These are phyloP conservation scores for Artemisia annua DNA, from an alignment of 129 eudicot species.

Conservation along the genomic window DNA sequence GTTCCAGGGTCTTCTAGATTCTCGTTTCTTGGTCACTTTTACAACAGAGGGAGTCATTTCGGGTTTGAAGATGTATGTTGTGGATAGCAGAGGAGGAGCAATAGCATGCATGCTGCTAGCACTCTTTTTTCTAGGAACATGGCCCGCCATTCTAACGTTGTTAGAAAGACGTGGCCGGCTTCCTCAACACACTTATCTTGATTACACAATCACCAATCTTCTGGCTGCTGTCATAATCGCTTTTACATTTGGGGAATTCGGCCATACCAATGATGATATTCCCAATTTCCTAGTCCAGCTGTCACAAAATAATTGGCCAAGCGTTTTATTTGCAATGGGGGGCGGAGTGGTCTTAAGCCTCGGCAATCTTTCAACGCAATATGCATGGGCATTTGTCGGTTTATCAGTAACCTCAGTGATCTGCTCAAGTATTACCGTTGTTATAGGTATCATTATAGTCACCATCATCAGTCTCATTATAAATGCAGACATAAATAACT, in stretches of 20 bases:
- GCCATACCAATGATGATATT: constrained; percentile 42
- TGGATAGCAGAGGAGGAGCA: constrained; percentile 89
- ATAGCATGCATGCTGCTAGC: constrained; percentile 83
- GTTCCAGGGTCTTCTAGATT: constrained; percentile 23
- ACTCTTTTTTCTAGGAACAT: constrained; percentile 72
- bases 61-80: constrained; percentile 62
- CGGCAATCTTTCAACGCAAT: constrained; percentile 72
- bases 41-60: constrained; percentile 21
- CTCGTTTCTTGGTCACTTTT: constrained; percentile 25
- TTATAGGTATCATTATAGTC: constrained; percentile 49
- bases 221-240: constrained; percentile 84
- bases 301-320: constrained; percentile 83
- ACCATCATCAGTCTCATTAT: not conserved
- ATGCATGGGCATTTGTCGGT: constrained; percentile 86
- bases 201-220: constrained; percentile 76
- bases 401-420: constrained; percentile 70
- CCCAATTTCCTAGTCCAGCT: constrained; percentile 77
- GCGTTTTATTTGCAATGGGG: constrained; percentile 73
- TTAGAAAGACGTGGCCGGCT: constrained; percentile 89
- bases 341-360: constrained; percentile 76
- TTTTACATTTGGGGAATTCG: constrained; percentile 80
- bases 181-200: constrained; percentile 94
- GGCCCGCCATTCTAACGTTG: constrained; percentile 83
- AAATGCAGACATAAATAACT: no score
- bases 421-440: constrained; percentile 65